Conservation (phyloP, 1,284 basidiomycete species). For the Sanguinoderma infundibulare region DNA sequence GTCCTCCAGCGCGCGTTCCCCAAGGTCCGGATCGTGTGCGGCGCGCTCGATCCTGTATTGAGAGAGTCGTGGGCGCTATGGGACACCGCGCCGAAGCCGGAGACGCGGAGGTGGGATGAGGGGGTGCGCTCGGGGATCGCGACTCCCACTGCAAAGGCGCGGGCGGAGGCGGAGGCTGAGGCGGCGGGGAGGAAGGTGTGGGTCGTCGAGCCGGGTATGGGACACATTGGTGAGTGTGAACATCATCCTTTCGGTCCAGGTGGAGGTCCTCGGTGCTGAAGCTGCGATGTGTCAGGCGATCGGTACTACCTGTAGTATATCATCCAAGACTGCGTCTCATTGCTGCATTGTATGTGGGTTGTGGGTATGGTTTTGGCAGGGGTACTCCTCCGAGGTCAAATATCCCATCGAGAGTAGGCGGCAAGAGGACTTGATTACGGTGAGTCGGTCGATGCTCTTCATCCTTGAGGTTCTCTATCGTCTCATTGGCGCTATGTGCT, state of each 20-base stretch:
- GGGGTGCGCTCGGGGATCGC: not conserved
- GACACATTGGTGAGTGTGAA: constrained; percentile 68
- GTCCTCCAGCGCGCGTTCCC: constrained; percentile 87
- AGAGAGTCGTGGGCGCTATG: constrained; percentile 72
- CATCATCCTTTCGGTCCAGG: not conserved
- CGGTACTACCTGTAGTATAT: constrained; percentile 46
- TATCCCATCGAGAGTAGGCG: too few species aligned
- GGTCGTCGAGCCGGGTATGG: constrained; percentile 83
- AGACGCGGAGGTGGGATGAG: constrained; percentile 42
- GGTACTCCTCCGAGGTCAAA: too few species aligned
- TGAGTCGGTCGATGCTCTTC: not conserved
- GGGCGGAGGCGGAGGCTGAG: constrained; percentile 36
- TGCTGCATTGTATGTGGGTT: not conserved
- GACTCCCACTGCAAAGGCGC: constrained; percentile 24
- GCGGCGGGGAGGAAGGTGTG: constrained; percentile 62
- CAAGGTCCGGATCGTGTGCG: constrained; percentile 79
- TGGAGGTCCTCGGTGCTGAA: constrained; percentile 45
- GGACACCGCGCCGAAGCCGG: constrained; percentile 30
- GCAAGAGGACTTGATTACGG: not conserved
- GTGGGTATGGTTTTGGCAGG: too few species aligned
- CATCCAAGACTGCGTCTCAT: not conserved
- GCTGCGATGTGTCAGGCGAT: constrained; percentile 45
- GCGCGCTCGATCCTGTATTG: constrained; percentile 78
- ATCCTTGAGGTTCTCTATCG: not conserved
- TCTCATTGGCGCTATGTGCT: too few species aligned